Conservation (phyloP, 148 eudicot genomes). For the Fagopyrum homotropicum region DNA sequence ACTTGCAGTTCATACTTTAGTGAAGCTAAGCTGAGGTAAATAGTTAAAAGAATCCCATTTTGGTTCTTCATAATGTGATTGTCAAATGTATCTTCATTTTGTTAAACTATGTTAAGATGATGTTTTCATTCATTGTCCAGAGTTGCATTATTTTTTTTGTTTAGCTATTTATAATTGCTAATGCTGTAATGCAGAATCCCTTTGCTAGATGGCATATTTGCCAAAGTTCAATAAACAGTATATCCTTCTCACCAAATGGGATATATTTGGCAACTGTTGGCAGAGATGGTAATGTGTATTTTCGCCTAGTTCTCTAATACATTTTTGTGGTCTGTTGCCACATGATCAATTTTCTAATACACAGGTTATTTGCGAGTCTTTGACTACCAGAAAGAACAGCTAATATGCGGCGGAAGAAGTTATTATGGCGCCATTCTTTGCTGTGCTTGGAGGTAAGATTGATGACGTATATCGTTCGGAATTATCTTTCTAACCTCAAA, state of each 20-base stretch:
- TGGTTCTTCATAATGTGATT: neutral
- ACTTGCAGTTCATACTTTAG: neutral
- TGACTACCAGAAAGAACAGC: slow-evolving; percentile 65
- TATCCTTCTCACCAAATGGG: slow-evolving; percentile 32
- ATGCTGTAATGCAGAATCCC: slow-evolving; percentile 26
- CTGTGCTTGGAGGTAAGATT: slow-evolving; percentile 66
- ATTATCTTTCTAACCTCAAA: neutral
- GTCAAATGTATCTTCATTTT: neutral
- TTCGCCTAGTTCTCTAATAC: neutral
- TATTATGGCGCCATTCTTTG: slow-evolving; percentile 79
- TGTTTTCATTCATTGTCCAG: neutral
- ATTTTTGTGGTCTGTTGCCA: slow-evolving; percentile 5
- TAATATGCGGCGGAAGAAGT: slow-evolving; percentile 75
- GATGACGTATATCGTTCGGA: neutral
- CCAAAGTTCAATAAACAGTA: slow-evolving; percentile 31
- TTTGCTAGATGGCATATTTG: slow-evolving; percentile 39
- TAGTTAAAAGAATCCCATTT: neutral
- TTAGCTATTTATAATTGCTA: slow-evolving; percentile 8
- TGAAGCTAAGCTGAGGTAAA: neutral
- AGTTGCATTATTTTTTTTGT: neutral
- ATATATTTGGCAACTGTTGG: slow-evolving; percentile 33
- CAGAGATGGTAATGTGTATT: slow-evolving; percentile 27
- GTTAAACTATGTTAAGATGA: neutral
- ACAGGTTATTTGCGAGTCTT: slow-evolving; percentile 66
- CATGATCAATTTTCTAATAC: slow-evolving; percentile 2